Base-by-base conservation (phyloP, 2,329 filamentous ascomycete species). In the Aspergillus novoparasiticus region DNA sequence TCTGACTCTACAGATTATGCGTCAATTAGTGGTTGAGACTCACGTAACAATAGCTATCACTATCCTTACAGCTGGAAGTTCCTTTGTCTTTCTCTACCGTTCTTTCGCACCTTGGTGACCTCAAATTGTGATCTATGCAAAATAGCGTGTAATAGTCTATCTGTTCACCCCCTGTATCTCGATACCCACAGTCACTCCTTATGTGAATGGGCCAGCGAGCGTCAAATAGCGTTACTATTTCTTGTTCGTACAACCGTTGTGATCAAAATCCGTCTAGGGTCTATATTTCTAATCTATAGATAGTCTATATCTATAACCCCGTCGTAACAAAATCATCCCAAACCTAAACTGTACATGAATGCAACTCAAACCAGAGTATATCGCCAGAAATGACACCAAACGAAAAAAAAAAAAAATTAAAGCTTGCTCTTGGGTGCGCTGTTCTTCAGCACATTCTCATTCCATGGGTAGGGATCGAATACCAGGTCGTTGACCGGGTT, bases 401-500 rank as follows among this genome's bases (percentile, higher is more conserved):
- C 2, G 4, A 54, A 54, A 12, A 41, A 28, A 6, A 28, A 28
- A 8, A 54, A 54, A 12, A 41, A 45, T 64, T 68, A 79, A n/a
- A 80, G 73, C 69, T 80, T 80, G 68, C 75, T 78, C 69, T 72
- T 75, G 1, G 67, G 61, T 10, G 70, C 58, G 53, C 69, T 83
- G 69, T 84, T 86, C 83, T 86, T 89, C 71, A 91, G 84, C 70
- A 91, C 70, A 4, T 85, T 82, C 64, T 81, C 80, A 63, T 80
- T 88, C 69, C 88, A 83, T 8, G 90, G 90, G 74, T 92, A 90
- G 1, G 90, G 89, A 69, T 93, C 89, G 61, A 92, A 86, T 0
- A 88, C 88, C 61, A 92, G 80, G 21, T 86, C 84, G 72, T 93
- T 93, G 51, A 93, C 79, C 1, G 90, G 90, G 72, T 93, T 93